These are phyloP conservation scores for Boechera divaricarpa DNA, from an alignment of 345 rosid species.

Conservation along the genomic window DNA sequence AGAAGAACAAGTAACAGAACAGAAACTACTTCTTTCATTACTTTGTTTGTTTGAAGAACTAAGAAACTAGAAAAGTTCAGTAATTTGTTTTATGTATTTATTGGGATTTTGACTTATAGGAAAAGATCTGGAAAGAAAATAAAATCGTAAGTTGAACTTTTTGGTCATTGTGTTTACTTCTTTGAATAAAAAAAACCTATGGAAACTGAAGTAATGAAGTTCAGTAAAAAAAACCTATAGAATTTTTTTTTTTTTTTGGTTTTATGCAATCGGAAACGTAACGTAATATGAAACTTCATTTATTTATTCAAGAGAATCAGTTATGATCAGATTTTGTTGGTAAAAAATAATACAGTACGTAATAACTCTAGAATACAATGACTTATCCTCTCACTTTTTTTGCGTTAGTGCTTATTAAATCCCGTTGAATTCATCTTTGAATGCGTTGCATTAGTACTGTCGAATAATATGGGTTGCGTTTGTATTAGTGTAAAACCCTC, in stretches of 20 bases:
- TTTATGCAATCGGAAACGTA: not conserved
- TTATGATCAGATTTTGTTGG: too few relatives aligned
- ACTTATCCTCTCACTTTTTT: not conserved
- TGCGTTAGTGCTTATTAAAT: not conserved
- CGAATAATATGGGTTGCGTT: too few relatives aligned
- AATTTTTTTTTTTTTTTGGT: not conserved
- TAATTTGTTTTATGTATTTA: not conserved
- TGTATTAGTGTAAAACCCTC: not conserved
- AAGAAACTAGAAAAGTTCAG: not conserved
- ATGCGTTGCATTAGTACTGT: not conserved
- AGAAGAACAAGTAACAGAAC: slow-evolving; percentile 23
- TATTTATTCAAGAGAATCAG: too few relatives aligned
- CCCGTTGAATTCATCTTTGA: not conserved
- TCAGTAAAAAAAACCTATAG: not conserved
- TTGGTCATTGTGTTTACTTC: not conserved
- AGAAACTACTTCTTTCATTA: slow-evolving; percentile 25
- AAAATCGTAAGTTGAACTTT: not conserved
- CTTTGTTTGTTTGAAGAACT: not conserved
- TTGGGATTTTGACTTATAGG: not conserved
- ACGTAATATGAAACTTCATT: too few relatives aligned
- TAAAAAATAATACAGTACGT: too few relatives aligned
- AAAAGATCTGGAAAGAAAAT: not conserved
- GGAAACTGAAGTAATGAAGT: slow-evolving; percentile 10
- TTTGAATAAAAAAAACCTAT: slow-evolving; percentile 9
- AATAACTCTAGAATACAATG: too few relatives aligned